Evolutionary conservation across 169 alveolate genomes (phyloP).

Genomic region (Plasmodium gallinaceum): DNA sequence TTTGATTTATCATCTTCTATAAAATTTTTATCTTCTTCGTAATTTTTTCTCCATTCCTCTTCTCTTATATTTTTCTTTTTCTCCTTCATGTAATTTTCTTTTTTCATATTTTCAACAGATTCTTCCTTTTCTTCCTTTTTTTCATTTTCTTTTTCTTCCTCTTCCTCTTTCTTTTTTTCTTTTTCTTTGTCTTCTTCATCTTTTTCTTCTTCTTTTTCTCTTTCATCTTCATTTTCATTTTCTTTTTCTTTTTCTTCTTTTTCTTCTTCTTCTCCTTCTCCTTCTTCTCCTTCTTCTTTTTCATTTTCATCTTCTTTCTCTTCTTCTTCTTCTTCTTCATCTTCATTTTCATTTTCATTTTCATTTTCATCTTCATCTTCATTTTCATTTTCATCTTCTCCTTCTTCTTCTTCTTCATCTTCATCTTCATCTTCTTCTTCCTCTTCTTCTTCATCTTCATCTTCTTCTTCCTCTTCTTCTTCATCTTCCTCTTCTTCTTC

Average conservation of each 20-base stretch:
- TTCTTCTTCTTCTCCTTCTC: background rate
- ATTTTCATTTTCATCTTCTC: background rate
- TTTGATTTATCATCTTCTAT: background rate
- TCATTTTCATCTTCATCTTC: background rate
- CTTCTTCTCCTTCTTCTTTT: background rate
- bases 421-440: slow-evolving; percentile 9
- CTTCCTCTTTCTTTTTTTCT: background rate
- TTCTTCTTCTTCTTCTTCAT: background rate
- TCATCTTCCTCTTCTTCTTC: slow-evolving; percentile 10
- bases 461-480: slow-evolving; percentile 6
- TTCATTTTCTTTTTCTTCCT: background rate
- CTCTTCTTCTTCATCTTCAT: background rate
- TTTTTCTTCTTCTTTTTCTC: background rate
- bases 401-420: slow-evolving; percentile 5
- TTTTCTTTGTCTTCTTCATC: slow-evolving; percentile 3
- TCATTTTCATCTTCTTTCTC: background rate
- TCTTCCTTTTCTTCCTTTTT: background rate
- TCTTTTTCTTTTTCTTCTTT: background rate
- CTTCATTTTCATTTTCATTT: background rate
- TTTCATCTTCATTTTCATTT: background rate
- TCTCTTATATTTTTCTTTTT: background rate
- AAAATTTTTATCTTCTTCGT: background rate
- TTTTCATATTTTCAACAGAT: background rate
- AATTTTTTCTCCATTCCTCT: background rate
- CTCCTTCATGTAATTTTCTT: background rate